Conservation (phyloP, 73 alveolate genomes). For the Diophrys sp. region DNA sequence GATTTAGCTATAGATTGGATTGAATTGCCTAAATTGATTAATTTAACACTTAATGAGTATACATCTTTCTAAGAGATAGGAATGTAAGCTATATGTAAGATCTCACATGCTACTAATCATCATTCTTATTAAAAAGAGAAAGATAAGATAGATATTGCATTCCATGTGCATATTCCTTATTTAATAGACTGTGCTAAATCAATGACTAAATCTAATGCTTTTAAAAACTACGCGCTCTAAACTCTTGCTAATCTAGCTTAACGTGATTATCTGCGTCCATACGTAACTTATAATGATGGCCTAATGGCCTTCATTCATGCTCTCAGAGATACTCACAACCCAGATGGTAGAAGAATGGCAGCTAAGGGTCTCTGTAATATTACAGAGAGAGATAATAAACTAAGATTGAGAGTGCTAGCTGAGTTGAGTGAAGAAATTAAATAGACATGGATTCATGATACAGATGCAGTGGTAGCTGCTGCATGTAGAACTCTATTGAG, state of each 20-base stretch:
- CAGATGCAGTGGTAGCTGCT: slow-evolving; percentile 10
- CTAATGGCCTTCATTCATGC: slow-evolving; percentile 44
- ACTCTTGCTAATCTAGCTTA: slow-evolving; percentile 38
- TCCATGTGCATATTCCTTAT: slow-evolving; percentile 54
- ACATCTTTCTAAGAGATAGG: slow-evolving; percentile 45
- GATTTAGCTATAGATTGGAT: slow-evolving; percentile 22
- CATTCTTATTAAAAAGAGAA: slow-evolving; percentile 19
- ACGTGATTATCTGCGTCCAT: slow-evolving; percentile 38
- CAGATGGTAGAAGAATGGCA: slow-evolving; percentile 42
- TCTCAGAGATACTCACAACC: slow-evolving; percentile 37
- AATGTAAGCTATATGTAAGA: slow-evolving; percentile 48
- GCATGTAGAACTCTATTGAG: background rate
- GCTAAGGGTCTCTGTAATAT: slow-evolving; percentile 42
- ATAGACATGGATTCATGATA: slow-evolving; percentile 22
- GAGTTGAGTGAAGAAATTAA: slow-evolving; percentile 37
- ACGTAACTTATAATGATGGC: slow-evolving; percentile 43
- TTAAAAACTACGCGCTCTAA: slow-evolving; percentile 47
- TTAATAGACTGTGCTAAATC: slow-evolving; percentile 47
- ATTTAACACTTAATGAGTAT: slow-evolving; percentile 31
- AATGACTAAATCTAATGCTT: slow-evolving; percentile 28
- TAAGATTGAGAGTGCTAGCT: slow-evolving; percentile 38
- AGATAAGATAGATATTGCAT: slow-evolving; percentile 45
- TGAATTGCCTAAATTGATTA: slow-evolving; percentile 32
- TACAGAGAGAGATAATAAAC: slow-evolving; percentile 34
- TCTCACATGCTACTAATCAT: slow-evolving; percentile 19